Evolutionary conservation across 495 filamentous ascomycete genomes (phyloP).

Genomic region (Penicillium argentinense): DNA sequence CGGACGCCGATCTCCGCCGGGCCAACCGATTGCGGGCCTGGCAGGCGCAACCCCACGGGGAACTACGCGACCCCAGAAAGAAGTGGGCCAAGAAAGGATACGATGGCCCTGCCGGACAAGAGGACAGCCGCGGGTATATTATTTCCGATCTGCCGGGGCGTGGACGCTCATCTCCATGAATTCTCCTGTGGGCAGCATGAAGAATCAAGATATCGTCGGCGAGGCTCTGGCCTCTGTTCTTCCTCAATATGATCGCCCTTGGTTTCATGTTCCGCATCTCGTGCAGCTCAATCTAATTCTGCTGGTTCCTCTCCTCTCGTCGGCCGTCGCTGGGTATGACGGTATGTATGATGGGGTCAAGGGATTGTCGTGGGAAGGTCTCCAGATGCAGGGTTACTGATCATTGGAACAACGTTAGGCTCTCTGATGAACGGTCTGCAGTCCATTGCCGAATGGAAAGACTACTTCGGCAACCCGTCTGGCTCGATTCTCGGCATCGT

Average conservation of each 20-base stretch:
- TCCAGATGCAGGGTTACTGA: too few relatives aligned
- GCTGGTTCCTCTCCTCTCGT: conserved; percentile 39
- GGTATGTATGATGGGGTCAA: conserved; percentile 7
- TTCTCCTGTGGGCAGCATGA: conserved; percentile 5
- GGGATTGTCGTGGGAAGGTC: too few relatives aligned
- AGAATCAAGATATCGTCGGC: conserved; percentile 21
- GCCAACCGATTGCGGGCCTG: too few relatives aligned
- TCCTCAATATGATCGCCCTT: conserved; percentile 29
- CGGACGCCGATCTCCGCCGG: neutral
- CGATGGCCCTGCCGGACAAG: too few relatives aligned
- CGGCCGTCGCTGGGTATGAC: conserved; percentile 40
- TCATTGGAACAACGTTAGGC: too few relatives aligned
- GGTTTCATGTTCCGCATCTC: conserved; percentile 35
- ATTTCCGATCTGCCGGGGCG: neutral
- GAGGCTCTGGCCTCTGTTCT: conserved; percentile 25
- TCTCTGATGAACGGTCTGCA: conserved; percentile 19
- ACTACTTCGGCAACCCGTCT: conserved; percentile 9
- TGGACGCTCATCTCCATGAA: neutral
- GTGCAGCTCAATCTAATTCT: conserved; percentile 40
- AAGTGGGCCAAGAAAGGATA: neutral
- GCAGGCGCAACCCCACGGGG: conserved; percentile 9
- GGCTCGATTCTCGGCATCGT: conserved; percentile 54
- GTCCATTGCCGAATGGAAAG: conserved; percentile 11
- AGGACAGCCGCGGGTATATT: too few relatives aligned
- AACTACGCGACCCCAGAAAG: neutral